These are phyloP conservation scores for Colletotrichum eremochloae DNA, from an alignment of 2,329 filamentous ascomycete species.

Conservation along the genomic window DNA sequence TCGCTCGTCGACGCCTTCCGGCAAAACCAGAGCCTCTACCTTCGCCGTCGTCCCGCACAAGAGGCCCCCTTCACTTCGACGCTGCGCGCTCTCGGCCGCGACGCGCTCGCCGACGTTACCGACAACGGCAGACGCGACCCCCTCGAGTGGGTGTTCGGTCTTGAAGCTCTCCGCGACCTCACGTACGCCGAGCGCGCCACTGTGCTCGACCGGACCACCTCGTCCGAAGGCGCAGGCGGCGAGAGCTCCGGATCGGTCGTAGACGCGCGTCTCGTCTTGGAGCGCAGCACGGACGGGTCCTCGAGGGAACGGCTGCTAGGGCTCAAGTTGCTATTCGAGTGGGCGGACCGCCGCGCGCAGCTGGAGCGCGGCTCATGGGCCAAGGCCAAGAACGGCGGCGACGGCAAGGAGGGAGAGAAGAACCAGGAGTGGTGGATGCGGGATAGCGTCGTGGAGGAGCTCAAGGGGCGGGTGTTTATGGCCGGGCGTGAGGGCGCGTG, in stretches of 20 bases:
- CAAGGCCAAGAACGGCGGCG: conserved; percentile 32
- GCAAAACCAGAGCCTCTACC: conserved; percentile 78
- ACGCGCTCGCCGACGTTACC: conserved; percentile 45
- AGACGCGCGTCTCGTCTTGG: conserved; percentile 79
- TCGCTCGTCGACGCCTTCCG: conserved; percentile 74
- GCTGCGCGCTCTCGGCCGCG: conserved; percentile 75
- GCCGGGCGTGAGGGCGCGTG: conserved; percentile 52
- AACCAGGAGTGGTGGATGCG: conserved; percentile 66
- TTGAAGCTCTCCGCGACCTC: conserved; percentile 66
- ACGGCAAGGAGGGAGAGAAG: conserved; percentile 46
- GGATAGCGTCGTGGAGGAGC: conserved; percentile 66
- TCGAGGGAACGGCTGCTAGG: conserved; percentile 60
- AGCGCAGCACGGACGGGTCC: conserved; percentile 60
- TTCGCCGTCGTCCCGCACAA: conserved; percentile 77
- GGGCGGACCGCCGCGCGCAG: conserved; percentile 62
- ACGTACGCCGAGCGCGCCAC: conserved; percentile 76
- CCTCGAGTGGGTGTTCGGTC: conserved; percentile 81
- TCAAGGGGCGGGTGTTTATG: conserved; percentile 69
- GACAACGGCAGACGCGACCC: conserved; percentile 56
- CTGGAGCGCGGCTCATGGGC: conserved; percentile 47
- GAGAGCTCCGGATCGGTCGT: conserved; percentile 62
- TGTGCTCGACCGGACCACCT: conserved; percentile 67
- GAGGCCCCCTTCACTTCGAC: conserved; percentile 81
- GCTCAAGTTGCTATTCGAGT: conserved; percentile 67
- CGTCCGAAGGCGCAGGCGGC: conserved; percentile 62